Percentiles rank a stretch among this genome's conserved stretches.
These are phyloP conservation scores for Beauveria sp. DNA, from an alignment of 2,329 filamentous ascomycete genomes.

Conservation along the genomic window DNA sequence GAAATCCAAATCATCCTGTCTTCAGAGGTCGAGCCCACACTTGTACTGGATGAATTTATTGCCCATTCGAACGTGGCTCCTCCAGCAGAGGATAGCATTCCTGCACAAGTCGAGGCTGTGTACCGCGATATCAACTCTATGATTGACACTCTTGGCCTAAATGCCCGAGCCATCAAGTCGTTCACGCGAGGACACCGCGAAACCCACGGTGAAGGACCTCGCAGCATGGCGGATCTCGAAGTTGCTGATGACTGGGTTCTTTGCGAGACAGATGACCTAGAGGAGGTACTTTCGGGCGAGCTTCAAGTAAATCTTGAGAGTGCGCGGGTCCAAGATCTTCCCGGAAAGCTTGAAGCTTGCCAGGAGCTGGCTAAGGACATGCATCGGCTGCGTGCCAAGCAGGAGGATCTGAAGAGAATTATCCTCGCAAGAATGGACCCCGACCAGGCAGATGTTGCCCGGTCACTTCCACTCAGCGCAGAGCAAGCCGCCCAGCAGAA, in stretches of 20 bases:
- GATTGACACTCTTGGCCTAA: slow-evolving; percentile 87
- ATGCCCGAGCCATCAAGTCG: slow-evolving; percentile 58
- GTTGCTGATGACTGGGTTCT: slow-evolving; percentile 63
- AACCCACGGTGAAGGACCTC: slow-evolving; percentile 41
- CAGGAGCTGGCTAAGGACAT: slow-evolving; percentile 63
- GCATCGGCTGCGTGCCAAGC: slow-evolving; percentile 63
- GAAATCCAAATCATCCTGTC: slow-evolving; percentile 55
- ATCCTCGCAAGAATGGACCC: slow-evolving; percentile 63
- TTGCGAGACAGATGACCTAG: slow-evolving; percentile 65
- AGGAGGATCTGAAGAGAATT: slow-evolving; percentile 71
- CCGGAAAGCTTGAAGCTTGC: slow-evolving; percentile 61
- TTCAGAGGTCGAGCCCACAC: slow-evolving; percentile 53
- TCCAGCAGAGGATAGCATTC: slow-evolving; percentile 48
- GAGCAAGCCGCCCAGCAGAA: slow-evolving; percentile 80
- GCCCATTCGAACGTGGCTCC: slow-evolving; percentile 49
- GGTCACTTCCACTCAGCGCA: slow-evolving; percentile 67
- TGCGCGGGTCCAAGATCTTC: slow-evolving; percentile 60
- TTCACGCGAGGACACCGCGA: slow-evolving; percentile 62
- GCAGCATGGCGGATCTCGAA: slow-evolving; percentile 62
- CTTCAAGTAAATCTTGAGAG: slow-evolving; percentile 58
- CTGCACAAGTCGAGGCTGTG: slow-evolving; percentile 56
- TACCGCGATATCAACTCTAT: slow-evolving; percentile 86
- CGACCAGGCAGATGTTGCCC: slow-evolving; percentile 54
- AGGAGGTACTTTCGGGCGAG: slow-evolving; percentile 53
- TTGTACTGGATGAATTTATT: slow-evolving; percentile 60